These are phyloP conservation scores for Fusarium pseudoanthophilum DNA, from an alignment of 2,329 filamentous ascomycete species.

Conservation along the genomic window DNA sequence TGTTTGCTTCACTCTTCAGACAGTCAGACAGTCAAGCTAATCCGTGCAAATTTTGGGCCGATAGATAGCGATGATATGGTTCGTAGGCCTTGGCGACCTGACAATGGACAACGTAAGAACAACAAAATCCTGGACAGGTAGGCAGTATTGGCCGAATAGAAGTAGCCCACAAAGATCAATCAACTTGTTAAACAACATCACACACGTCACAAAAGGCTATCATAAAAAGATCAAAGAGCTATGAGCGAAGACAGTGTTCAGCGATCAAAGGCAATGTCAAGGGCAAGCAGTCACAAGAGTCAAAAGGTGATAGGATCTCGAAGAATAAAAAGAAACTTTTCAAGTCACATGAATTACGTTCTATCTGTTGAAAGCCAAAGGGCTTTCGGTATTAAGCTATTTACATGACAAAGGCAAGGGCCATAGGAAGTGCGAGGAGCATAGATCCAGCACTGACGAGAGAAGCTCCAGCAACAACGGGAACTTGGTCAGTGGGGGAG, in stretches of 20 bases:
- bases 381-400: constrained; percentile 20
- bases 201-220: not conserved
- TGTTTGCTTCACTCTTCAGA: not conserved
- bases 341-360: constrained; percentile 12
- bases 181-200: too few species aligned
- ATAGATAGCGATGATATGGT: not conserved
- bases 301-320: not conserved
- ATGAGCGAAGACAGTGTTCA: not conserved
- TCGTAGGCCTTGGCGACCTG: too few species aligned
- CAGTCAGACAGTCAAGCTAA: too few species aligned
- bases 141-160: too few species aligned
- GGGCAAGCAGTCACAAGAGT: not conserved
- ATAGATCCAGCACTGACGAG: constrained; percentile 20
- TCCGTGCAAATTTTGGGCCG: fast-evolving
- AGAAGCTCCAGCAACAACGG: constrained; percentile 25
- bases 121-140: too few species aligned
- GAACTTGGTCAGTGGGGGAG: constrained; percentile 4
- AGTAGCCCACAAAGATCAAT: not conserved
- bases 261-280: not conserved
- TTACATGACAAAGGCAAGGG: constrained; percentile 28
- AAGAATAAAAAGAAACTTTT: not conserved
- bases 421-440: constrained; percentile 22
- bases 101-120: not conserved
- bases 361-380: constrained; percentile 30
- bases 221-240: not conserved